Conservation (phyloP, 164 flowering plant species). For the Vitis riparia region DNA sequence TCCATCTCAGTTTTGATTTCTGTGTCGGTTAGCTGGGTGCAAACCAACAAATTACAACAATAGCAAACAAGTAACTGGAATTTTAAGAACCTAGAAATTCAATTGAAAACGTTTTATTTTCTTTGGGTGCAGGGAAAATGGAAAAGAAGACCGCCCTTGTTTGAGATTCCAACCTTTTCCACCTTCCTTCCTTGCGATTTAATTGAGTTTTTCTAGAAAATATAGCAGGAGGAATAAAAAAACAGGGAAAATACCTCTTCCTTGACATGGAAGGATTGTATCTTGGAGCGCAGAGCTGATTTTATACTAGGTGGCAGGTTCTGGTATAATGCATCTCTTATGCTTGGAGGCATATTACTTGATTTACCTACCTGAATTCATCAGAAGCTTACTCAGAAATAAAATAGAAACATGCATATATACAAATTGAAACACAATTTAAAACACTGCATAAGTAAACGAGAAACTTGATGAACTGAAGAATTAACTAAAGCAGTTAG, state of each 20-base stretch:
- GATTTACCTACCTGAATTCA: constrained; percentile 34
- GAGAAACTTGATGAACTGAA: no score
- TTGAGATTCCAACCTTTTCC: no score
- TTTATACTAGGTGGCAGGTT: constrained; percentile 36
- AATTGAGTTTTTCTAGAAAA: background rate
- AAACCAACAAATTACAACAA: background rate
- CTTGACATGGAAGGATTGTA: constrained; percentile 30
- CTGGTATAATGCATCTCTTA: constrained; percentile 35
- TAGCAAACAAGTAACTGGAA: background rate
- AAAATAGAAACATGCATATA: background rate
- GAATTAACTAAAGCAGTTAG: no score
- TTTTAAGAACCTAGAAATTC: background rate
- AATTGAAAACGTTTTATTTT: background rate
- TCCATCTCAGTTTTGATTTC: constrained; percentile 83
- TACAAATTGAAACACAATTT: no score
- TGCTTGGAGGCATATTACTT: constrained; percentile 26
- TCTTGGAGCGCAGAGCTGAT: constrained; percentile 29
- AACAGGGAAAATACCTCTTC: constrained; percentile 25
- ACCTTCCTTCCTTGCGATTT: background rate
- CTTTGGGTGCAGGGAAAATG: background rate
- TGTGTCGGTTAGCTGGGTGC: constrained; percentile 52
- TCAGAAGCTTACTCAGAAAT: background rate
- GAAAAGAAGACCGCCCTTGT: background rate
- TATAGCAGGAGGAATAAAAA: background rate
- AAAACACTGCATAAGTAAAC: no score